Evolutionary conservation across 164 flowering plant genomes (phyloP), one percentile per base, ranked within the genome.

Genomic region (Vitis rotundifolia): DNA sequence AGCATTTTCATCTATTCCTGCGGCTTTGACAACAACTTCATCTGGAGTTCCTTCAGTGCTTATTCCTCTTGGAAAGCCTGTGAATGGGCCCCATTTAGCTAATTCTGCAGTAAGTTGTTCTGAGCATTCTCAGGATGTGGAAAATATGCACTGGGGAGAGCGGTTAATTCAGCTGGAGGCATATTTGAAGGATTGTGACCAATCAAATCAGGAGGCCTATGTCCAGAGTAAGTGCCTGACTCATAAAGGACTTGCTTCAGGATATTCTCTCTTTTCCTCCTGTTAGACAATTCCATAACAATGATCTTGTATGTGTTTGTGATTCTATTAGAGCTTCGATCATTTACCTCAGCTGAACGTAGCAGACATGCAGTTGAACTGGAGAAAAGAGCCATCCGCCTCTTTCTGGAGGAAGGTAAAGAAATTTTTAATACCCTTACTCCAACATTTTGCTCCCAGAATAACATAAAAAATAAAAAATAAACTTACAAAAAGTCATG

Each of bases 331-430:
- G 64, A 31, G 64, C 49, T 61, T 61, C 49, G 49, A 11, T 61
- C 64, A 15, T 61, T 29, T 14, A 61, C 49, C 64, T 44, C 64
- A 8, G 64, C 16, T 61, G 64, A 61, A 44, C 64, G 64, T 10
- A 61, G 64, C 49, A 61, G 49, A 61, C 50, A 31, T 37, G 64
- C 64, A 44, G 48, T 61, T 61, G 64, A 61, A 31, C 64, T 61
- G 64, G 64, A 61, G 64, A 61, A 61, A 29, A 15, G 64, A 37
- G 64, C 64, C 8, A 28, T 61, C 19, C 64, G 6, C 14, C 64
- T 61, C 8, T 44, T 61, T 31, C 16, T 61, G 47, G 63, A 60
- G 48, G 63, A 61, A 61, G 49, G 49, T 61, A 15, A 31, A 10
- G 5, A 26, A 26, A 14, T 14, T 55, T 8, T 3, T 15, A 7